These are phyloP conservation scores for Pyrenophora graminea DNA, from an alignment of 2,329 filamentous ascomycete species.

Conservation along the genomic window DNA sequence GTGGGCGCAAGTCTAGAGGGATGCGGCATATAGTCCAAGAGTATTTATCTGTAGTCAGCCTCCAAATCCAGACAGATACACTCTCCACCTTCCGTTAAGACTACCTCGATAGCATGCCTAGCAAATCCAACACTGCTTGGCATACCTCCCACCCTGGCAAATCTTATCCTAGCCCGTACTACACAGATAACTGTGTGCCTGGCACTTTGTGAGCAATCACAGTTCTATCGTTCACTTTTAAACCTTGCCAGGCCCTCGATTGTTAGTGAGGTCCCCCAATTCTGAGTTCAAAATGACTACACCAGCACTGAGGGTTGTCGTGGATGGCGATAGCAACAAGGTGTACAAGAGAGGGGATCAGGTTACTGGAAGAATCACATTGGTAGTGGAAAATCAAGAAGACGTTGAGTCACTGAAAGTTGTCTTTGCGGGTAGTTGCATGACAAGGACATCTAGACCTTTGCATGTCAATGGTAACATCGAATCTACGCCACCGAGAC, in stretches of 20 bases:
- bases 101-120: slow-evolving; percentile 32
- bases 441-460: slow-evolving; percentile 39
- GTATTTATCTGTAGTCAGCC: slow-evolving; percentile 15
- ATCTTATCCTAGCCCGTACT: slow-evolving; percentile 34
- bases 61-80: slow-evolving; percentile 20
- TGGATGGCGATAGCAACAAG: slow-evolving; percentile 38
- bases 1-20: slow-evolving; percentile 4
- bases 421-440: slow-evolving; percentile 38
- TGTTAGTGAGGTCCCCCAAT: slow-evolving; percentile 20
- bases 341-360: slow-evolving; percentile 40
- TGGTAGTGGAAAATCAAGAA: slow-evolving; percentile 34
- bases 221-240: slow-evolving; percentile 14
- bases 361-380: slow-evolving; percentile 40
- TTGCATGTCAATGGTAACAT: slow-evolving; percentile 24
- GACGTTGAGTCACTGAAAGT: slow-evolving; percentile 35
- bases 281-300: slow-evolving; percentile 26
- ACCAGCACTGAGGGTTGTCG: slow-evolving; percentile 34
- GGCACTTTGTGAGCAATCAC: slow-evolving; percentile 21
- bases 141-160: slow-evolving; percentile 32
- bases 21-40: slow-evolving; percentile 6
- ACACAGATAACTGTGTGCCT: slow-evolving; percentile 36
- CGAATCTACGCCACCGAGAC: slow-evolving; percentile 18
- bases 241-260: slow-evolving; percentile 38
- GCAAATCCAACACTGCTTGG: slow-evolving; percentile 37
- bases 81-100: slow-evolving; percentile 28